Conservation (phyloP, 2,329 filamentous ascomycete genomes). For the Ceratocystis destructans region DNA sequence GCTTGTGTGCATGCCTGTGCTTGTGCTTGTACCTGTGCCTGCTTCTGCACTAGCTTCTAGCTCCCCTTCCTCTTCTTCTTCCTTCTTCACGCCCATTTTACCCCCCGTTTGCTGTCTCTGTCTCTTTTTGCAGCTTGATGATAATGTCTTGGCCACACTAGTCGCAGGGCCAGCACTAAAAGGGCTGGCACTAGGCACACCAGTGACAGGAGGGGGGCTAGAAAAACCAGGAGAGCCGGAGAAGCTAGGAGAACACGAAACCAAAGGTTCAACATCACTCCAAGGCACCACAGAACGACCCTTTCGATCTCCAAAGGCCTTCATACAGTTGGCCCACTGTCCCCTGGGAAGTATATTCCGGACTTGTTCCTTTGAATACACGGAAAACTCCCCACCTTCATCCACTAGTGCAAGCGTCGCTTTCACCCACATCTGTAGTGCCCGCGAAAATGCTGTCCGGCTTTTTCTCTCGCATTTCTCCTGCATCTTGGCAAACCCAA, state of each 20-base stretch:
- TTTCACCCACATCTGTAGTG: background rate
- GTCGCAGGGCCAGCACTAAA: too few species aligned
- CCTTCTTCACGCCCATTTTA: too few species aligned
- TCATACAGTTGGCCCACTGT: background rate
- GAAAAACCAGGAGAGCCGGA: too few species aligned
- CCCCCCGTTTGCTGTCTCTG: background rate
- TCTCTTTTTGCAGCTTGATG: background rate
- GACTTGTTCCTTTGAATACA: background rate
- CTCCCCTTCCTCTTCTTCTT: background rate
- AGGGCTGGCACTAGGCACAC: too few species aligned
- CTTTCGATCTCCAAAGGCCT: background rate
- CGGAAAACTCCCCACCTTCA: slow-evolving; percentile 10
- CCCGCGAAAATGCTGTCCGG: background rate
- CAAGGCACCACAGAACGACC: too few species aligned
- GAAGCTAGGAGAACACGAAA: too few species aligned
- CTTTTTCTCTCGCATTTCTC: background rate
- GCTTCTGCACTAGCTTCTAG: background rate
- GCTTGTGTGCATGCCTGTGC: background rate
- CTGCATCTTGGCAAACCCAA: slow-evolving; percentile 1
- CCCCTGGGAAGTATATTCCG: background rate
- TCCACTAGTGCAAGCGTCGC: slow-evolving; percentile 3
- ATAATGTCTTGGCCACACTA: background rate
- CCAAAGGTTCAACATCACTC: too few species aligned
- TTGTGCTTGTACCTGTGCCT: background rate
- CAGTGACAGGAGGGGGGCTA: too few species aligned